These are phyloP conservation scores for Fusarium sp. DNA, from an alignment of 2,329 filamentous ascomycete genomes.

Conservation along the genomic window DNA sequence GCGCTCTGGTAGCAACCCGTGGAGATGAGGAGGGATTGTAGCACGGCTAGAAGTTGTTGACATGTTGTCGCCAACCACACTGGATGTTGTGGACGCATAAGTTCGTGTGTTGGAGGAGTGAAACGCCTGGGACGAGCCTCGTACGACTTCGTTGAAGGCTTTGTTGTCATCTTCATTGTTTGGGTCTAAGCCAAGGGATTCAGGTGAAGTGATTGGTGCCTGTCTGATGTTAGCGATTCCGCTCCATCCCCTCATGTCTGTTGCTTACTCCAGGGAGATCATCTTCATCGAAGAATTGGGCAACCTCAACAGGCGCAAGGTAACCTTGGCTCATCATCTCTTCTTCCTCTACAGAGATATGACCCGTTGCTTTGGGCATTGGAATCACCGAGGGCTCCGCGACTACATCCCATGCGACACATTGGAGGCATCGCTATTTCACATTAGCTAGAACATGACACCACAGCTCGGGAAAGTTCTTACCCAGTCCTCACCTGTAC, in stretches of 20 bases:
- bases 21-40: conserved; percentile 11
- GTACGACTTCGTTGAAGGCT: not conserved
- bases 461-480: conserved; percentile 11
- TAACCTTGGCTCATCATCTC: conserved; percentile 11
- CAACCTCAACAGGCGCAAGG: conserved; percentile 14
- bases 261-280: conserved; percentile 29
- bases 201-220: conserved; percentile 41
- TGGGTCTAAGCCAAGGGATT: conserved; percentile 35
- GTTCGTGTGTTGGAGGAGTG: not conserved
- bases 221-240: conserved; percentile 20
- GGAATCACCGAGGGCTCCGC: conserved; percentile 48
- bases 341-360: conserved; percentile 46
- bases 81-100: conserved; percentile 8
- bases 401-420: conserved; percentile 47
- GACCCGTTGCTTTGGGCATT: conserved; percentile 44
- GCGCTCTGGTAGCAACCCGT: not conserved
- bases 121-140: not conserved
- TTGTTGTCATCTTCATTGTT: not conserved
- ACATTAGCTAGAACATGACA: not conserved
- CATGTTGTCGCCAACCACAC: conserved; percentile 9
- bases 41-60: conserved; percentile 7
- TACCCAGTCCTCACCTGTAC: conserved; percentile 43
- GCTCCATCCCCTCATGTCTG: not conserved
- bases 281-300: conserved; percentile 42
- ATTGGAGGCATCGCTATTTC: conserved; percentile 47